Evolutionary conservation across 331 rosid genomes (phyloP), one percentile per base, ranked within the genome.

Genomic region (Acacia pycnantha): DNA sequence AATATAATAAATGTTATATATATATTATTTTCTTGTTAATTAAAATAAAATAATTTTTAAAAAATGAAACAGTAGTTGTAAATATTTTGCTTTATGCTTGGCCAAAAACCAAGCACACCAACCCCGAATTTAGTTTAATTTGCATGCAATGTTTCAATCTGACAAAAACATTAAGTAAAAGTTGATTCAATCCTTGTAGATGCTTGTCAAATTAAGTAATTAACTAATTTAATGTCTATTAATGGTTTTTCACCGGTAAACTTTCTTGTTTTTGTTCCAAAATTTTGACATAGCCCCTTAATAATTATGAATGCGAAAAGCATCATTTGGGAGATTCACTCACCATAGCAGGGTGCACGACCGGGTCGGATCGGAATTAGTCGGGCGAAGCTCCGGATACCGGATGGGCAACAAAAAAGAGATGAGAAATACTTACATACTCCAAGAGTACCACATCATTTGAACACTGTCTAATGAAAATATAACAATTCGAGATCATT

Each of bases 141-240:
- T 48, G 18, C 56, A 19, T 19, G 6, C 22, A 51, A 51, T 51
- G 24, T 18, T 50, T 70, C 74, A 22, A 43, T 44, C 66, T 40
- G 71, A 53, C 64, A 79, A 50, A 79, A 79, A 77, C 82, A 70
- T 18, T 29, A 59, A 71, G 78, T 76, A 76, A 44, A 76, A 77
- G 54, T 77, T 37, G 74, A 70, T 11, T 26, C 47, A 46, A 29
- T 51, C 26, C 37, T 51, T 2, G 16, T 10, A 8, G 35, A 10
- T 18, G 46, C 2, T 51, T 4, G 62, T 50, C 29, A 77, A 74
- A 31, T 47, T 27, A 16, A 51, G 59, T 19, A 78, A 24, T 47
- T 15, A 43, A 24, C n/a, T 26, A 54, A 14, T 47, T 14, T 37
- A 81, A 29, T 31, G 70, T n/a, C 70, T 53, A 37, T 6, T 6